Conservation (phyloP, 2,329 filamentous ascomycete species). For the Beauveria medogensis region DNA sequence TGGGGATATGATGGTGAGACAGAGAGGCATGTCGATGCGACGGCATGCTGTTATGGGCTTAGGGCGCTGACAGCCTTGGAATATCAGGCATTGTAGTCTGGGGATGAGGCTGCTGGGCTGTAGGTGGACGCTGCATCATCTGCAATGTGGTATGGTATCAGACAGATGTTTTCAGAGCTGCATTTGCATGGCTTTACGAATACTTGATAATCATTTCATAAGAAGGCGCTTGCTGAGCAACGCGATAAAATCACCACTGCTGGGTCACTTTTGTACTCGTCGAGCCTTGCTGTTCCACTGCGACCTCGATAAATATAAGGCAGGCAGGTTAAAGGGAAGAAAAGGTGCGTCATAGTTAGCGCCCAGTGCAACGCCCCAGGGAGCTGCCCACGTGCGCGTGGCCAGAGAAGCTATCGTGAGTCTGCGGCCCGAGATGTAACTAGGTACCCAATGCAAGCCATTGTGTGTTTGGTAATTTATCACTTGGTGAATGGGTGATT, state of each 20-base stretch:
- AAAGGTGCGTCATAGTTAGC: slow-evolving; percentile 3
- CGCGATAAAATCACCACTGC: background rate
- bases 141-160: no score
- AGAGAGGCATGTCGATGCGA: slow-evolving; percentile 3
- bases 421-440: background rate
- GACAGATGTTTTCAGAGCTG: no score
- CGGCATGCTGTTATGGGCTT: background rate
- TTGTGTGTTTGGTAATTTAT: background rate
- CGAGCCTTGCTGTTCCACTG: background rate
- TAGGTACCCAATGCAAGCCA: background rate
- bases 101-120: background rate
- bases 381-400: slow-evolving; percentile 7
- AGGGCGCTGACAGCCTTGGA: background rate
- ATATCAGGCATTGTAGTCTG: background rate
- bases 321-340: background rate
- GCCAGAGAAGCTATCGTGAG: background rate
- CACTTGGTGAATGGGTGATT: background rate
- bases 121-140: no score
- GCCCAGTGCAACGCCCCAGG: background rate
- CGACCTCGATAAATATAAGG: background rate
- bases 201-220: no score
- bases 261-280: background rate
- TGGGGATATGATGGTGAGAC: background rate
- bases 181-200: no score
- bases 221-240: background rate